Base-by-base conservation (phyloP, 1,284 basidiomycete genomes). In the Megacollybia platyphylla region DNA sequence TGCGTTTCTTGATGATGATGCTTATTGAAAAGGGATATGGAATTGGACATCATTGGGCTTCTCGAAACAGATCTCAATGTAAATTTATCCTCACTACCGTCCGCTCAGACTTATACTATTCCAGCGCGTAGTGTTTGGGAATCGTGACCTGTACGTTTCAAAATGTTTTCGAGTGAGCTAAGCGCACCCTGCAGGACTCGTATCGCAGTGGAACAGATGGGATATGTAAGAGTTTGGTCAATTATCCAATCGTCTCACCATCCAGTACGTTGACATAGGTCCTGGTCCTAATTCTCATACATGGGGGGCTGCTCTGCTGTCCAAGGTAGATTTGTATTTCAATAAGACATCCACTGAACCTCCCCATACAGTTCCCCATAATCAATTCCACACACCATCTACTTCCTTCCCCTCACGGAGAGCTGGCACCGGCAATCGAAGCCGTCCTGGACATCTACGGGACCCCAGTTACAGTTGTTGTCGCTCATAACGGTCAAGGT, bases 401-500 rank as follows among this genome's bases (percentile, higher is more conserved):
- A 3, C 70, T 96, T 18, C 91, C 92, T 0, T 93, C 89, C 1
- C 92, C 92, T 4, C 62, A 72, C 42, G 85, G 89, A 11, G 92
- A 97, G 60, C 76, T 97, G 11, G 92, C 92, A 0, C 92, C 92
- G 0, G 90, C 90, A 0, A 93, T 93, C 43, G 84, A 87, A 56
- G 92, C 92, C 0, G 76, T 88, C 5, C 67, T 97, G 10, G 85
- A 94, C 48, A 68, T 93, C 4, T 87, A 81, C 51, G 90, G 90
- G 0, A 81, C 79, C 0, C 70, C 76, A 41, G 78, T 94, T 17
- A 81, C 84, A 10, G 87, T 93, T 0, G 65, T 94, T 15, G 85
- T 94, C 1, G 76, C 87, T 0, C 92, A 97, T 55, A 96, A 97
- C 55, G 92, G 92, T 2, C 92, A 97, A 72, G 84, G 84, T 81